These are phyloP conservation scores for Leccinum boreale DNA, from an alignment of 768 basidiomycete species.

Conservation along the genomic window DNA sequence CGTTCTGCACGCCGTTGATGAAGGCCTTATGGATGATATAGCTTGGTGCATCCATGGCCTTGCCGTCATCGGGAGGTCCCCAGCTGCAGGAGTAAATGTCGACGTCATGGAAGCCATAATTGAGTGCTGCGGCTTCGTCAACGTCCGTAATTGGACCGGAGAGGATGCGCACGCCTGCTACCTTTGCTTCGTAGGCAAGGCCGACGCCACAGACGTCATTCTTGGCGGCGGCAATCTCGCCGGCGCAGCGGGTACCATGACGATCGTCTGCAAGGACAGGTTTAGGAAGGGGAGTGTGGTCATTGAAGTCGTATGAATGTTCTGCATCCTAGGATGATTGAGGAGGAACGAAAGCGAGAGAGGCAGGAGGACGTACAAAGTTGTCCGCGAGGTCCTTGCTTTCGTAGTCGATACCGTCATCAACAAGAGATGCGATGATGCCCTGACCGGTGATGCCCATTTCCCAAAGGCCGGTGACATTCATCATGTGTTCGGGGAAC, in stretches of 20 bases:
- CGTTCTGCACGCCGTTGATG: constrained; percentile 88
- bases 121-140: constrained; percentile 93
- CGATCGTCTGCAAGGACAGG: constrained; percentile 89
- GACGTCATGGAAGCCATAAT: constrained; percentile 91
- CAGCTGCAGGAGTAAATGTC: constrained; percentile 92
- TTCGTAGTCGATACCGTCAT: constrained; percentile 92
- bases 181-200: constrained; percentile 86
- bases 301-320: constrained; percentile 95
- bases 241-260: constrained; percentile 97
- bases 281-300: constrained; percentile 82
- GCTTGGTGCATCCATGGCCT: constrained; percentile 90
- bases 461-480: constrained; percentile 91
- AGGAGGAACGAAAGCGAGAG: not conserved
- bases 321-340: constrained; percentile 61
- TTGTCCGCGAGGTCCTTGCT: constrained; percentile 85
- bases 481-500: constrained; percentile 80
- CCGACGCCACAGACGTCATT: constrained; percentile 95
- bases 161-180: constrained; percentile 93
- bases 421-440: constrained; percentile 83
- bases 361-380: constrained; percentile 62
- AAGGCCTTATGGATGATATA: constrained; percentile 92
- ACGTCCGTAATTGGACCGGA: constrained; percentile 93
- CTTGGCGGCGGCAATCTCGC: constrained; percentile 90
- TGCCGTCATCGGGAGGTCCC: constrained; percentile 96
- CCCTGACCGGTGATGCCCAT: constrained; percentile 86